Evolutionary conservation across 2,329 filamentous ascomycete genomes (phyloP), one percentile per base, ranked within the genome.

Genomic region (Fusarium clavum): DNA sequence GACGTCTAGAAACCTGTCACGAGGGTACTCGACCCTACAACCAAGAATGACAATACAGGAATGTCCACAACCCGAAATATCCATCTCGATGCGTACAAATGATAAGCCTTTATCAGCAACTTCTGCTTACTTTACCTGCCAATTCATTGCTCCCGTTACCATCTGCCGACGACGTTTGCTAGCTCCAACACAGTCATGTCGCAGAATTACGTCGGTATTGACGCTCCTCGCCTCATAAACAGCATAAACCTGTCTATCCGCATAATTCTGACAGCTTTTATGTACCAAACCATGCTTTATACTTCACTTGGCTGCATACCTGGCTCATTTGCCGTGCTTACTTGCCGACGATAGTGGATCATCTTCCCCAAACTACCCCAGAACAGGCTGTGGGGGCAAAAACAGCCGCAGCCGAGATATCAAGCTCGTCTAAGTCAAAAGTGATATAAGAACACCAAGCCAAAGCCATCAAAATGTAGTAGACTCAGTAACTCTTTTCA

Each of bases 291-390:
- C 67, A 10, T 14, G 1, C 1, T 27, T 22, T 29, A 8, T 3
- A 2, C 24, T 18, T 53, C 34, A 29, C 13, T 6, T 11, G 0
- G 4, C 0, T 0, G 32, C 29, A 43, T 59, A 30, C 2, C 2
- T 29, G 22, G 27, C 12, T 54, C 18, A 43, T 12, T 47, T 71
- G 69, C 69, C 69, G 69, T 67, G 24, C 57, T 43, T 11, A 72
- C 51, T 48, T 71, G 69, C 69, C 69, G 69, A 71, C 14, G 13
- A 7, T 52, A 25, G 65, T 69, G 64, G 69, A 61, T 54, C 46
- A 41, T 41, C 9, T 24, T 44, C 56, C 60, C 38, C 57, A 43
- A 67, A 59, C 46, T 72, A 58, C 69, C 69, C 69, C 69, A 70
- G 65, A 45, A 52, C 45, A 57, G 44, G 55, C 16, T 29, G 44